Conservation (phyloP, 805 yeast genomes). For the Blastobotrys parvus region DNA sequence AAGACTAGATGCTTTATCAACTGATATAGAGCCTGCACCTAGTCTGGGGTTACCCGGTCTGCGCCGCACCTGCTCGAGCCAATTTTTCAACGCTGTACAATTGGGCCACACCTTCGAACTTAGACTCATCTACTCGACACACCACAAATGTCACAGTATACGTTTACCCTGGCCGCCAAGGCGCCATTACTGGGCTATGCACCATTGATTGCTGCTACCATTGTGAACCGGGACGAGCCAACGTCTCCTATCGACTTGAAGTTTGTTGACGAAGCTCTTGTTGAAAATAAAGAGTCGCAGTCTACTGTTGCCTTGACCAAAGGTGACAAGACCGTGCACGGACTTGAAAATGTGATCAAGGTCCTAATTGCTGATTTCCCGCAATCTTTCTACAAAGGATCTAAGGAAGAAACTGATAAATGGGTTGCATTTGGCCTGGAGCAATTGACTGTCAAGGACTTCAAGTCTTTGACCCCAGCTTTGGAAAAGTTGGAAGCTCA, state of each 20-base stretch:
- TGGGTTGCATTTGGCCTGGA: slow-evolving; percentile 65
- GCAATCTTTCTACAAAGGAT: slow-evolving; percentile 29
- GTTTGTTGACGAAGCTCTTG: slow-evolving; percentile 64
- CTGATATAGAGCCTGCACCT: too few species aligned
- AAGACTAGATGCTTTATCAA: too few species aligned
- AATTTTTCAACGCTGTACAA: neutral
- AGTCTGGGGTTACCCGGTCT: too few species aligned
- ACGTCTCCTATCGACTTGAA: slow-evolving; percentile 45
- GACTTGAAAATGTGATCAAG: slow-evolving; percentile 39
- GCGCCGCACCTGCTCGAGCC: too few species aligned
- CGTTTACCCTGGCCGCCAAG: slow-evolving; percentile 57
- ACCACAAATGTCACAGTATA: slow-evolving; percentile 2
- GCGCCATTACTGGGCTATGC: slow-evolving; percentile 79
- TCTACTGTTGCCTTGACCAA: slow-evolving; percentile 42
- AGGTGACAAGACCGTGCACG: slow-evolving; percentile 30
- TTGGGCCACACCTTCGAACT: neutral
- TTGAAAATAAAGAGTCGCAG: slow-evolving; percentile 35
- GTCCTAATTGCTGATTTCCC: slow-evolving; percentile 49
- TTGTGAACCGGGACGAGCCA: slow-evolving; percentile 46
- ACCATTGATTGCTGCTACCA: slow-evolving; percentile 66
- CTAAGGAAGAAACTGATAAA: slow-evolving; percentile 22
- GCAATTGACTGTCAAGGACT: slow-evolving; percentile 72
- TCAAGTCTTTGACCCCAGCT: slow-evolving; percentile 70
- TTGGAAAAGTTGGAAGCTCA: slow-evolving; percentile 76
- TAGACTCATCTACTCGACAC: neutral